Evolutionary conservation across 2,329 filamentous ascomycete species (phyloP).

Genomic region (Colletotrichum phormii): DNA sequence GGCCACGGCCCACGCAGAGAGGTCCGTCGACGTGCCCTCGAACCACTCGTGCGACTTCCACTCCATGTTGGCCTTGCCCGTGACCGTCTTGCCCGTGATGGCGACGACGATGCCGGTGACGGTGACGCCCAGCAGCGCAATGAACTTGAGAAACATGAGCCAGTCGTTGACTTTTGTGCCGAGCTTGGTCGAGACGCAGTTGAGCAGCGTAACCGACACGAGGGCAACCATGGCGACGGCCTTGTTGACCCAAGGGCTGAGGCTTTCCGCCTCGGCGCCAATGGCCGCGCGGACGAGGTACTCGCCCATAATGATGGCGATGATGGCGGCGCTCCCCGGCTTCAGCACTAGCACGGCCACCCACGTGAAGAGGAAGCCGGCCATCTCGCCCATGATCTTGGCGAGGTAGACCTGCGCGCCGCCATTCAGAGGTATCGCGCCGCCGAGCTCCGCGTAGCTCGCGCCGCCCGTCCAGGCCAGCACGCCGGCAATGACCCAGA

Average conservation of each 20-base stretch:
- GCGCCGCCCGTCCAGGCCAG: slow-evolving; percentile 96
- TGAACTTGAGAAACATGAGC: slow-evolving; percentile 97
- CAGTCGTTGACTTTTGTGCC: slow-evolving; percentile 89
- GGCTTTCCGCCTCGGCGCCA: slow-evolving; percentile 84
- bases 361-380: slow-evolving; percentile 96
- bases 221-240: slow-evolving; percentile 83
- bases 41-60: slow-evolving; percentile 95
- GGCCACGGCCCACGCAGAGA: slow-evolving; percentile 91
- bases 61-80: slow-evolving; percentile 79
- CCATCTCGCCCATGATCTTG: slow-evolving; percentile 95
- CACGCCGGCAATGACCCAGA: slow-evolving; percentile 92
- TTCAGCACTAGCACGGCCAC: slow-evolving; percentile 94
- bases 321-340: slow-evolving; percentile 92
- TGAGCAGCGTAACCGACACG: slow-evolving; percentile 81
- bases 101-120: slow-evolving; percentile 92
- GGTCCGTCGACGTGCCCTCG: slow-evolving; percentile 81
- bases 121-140: slow-evolving; percentile 88
- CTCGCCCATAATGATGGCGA: slow-evolving; percentile 97
- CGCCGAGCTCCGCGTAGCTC: slow-evolving; percentile 94
- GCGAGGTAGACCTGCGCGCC: slow-evolving; percentile 93
- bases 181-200: slow-evolving; percentile 90
- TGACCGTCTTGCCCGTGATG: slow-evolving; percentile 82
- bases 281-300: slow-evolving; percentile 91
- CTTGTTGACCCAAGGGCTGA: slow-evolving; percentile 92
- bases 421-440: slow-evolving; percentile 94